Evolutionary conservation across 2,329 filamentous ascomycete genomes (phyloP).

Genomic region (Alternaria gaisen): DNA sequence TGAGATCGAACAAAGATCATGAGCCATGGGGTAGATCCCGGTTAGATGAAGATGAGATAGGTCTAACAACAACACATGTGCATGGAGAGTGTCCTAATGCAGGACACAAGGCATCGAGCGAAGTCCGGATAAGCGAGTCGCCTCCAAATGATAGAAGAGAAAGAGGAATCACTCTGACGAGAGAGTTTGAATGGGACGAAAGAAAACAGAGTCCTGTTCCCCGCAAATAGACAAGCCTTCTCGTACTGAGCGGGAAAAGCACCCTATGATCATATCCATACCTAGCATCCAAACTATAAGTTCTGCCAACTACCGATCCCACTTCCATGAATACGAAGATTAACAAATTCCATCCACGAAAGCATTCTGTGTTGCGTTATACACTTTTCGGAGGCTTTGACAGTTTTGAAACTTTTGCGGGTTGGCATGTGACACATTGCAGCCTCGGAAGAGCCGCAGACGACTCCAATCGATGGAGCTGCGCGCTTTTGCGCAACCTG

Average conservation of each 20-base stretch:
- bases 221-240: not conserved
- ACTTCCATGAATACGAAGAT: too few relatives aligned
- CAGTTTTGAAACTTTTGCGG: not conserved
- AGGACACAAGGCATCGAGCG: conserved; percentile 1
- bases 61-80: conserved; percentile 27
- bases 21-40: conserved; percentile 25
- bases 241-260: not conserved
- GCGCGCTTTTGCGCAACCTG: not conserved
- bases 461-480: not conserved
- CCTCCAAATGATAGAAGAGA: conserved; percentile 5
- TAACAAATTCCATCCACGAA: too few relatives aligned
- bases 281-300: not conserved
- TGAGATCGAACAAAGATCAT: not conserved
- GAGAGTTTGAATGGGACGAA: conserved; percentile 35
- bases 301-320: not conserved
- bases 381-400: not conserved
- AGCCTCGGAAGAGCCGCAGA: not conserved
- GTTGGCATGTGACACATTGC: not conserved
- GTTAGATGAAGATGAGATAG: conserved; percentile 35
- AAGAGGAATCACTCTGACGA: conserved; percentile 27
- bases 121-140: conserved; percentile 1
- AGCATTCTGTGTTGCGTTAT: not conserved
- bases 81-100: conserved; percentile 9
- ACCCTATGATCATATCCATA: not conserved
- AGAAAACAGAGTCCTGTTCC: not conserved